Percentiles rank a stretch among this genome's conserved stretches.
Conservation (phyloP, 129 eudicot species). For the Cynara cardunculus region DNA sequence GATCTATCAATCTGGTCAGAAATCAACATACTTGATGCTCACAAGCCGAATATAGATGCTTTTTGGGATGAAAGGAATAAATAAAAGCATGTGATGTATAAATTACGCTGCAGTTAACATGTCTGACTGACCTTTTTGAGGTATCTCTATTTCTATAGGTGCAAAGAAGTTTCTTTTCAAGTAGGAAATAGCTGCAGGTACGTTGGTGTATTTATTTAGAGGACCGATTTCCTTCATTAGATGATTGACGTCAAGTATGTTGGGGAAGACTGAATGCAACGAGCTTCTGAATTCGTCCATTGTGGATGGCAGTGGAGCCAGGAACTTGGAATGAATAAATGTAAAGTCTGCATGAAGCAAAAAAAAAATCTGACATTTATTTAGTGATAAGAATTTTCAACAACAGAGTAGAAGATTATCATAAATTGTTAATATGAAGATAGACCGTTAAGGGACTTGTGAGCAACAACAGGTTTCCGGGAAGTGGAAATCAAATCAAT, state of each 20-base stretch:
- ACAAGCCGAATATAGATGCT: neutral
- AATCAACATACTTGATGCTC: neutral
- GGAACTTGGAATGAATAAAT: conserved; percentile 73
- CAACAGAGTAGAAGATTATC: conserved; percentile 6
- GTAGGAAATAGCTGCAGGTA: conserved; percentile 61
- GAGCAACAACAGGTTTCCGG: conserved; percentile 85
- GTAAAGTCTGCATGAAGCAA: conserved; percentile 63
- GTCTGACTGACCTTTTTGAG: conserved; percentile 53
- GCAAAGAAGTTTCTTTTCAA: conserved; percentile 56
- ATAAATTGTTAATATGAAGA: conserved; percentile 23
- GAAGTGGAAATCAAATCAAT: conserved; percentile 88
- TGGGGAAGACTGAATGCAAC: conserved; percentile 49
- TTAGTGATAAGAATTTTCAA: neutral
- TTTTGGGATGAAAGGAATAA: neutral
- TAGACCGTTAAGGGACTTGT: conserved; percentile 82
- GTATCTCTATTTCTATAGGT: conserved; percentile 59
- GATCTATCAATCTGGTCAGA: conserved; percentile 1
- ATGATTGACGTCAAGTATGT: conserved; percentile 64
- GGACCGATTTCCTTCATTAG: conserved; percentile 76
- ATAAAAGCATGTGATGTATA: neutral
- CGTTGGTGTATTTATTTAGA: conserved; percentile 33
- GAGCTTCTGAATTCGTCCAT: conserved; percentile 63
- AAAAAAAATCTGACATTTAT: neutral
- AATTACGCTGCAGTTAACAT: neutral
- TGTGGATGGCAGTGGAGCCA: conserved; percentile 76